A percentile compares a stretch with the other conserved stretches of the same genome.
phyloP scores from a whole-genome alignment of 2,329 filamentous ascomycete genomes.

The Penicillium brasilianum region DNA sequence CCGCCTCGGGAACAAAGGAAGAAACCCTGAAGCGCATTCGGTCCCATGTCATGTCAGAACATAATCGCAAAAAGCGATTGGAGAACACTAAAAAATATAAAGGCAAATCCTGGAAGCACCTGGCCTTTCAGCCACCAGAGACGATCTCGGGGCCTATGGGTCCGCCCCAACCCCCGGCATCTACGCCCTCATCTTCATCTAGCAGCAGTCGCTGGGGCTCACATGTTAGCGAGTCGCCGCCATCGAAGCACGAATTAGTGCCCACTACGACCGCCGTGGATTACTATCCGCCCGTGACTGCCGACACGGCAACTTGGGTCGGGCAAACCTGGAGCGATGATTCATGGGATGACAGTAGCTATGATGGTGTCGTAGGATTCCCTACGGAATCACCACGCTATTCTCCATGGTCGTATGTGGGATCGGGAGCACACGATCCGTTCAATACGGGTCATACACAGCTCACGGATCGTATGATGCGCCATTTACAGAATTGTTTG shows the following conservation, averaged over 20 bases:
- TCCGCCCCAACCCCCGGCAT: slow-evolving; percentile 11
- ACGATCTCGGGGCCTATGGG: slow-evolving; percentile 24
- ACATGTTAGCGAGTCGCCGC: slow-evolving; percentile 13
- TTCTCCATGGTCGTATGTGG: slow-evolving; percentile 37
- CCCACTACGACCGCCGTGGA: slow-evolving; percentile 15
- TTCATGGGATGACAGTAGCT: slow-evolving; percentile 20
- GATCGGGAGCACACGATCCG: slow-evolving; percentile 42
- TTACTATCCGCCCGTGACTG: slow-evolving; percentile 17
- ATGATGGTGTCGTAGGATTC: slow-evolving; percentile 22
- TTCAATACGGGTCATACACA: slow-evolving; percentile 44
- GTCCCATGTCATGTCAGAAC: slow-evolving; percentile 51
- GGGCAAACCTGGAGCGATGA: slow-evolving; percentile 3
- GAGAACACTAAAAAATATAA: slow-evolving; percentile 48
- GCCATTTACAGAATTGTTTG: slow-evolving; percentile 45
- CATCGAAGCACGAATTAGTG: slow-evolving; percentile 21
- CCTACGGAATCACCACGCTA: slow-evolving; percentile 9
- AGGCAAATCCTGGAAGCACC: slow-evolving; percentile 45
- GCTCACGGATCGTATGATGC: slow-evolving; percentile 45
- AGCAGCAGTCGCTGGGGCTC: slow-evolving; percentile 21
- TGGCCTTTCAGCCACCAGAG: slow-evolving; percentile 42
- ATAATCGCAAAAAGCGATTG: slow-evolving; percentile 48
- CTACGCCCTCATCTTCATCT: slow-evolving; percentile 10
- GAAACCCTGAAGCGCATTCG: slow-evolving; percentile 49
- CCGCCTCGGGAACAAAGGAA: slow-evolving; percentile 43
- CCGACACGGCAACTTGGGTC: slow-evolving; percentile 1